Evolutionary conservation across 441 rosid genomes (phyloP), one percentile per base, ranked within the genome.

Genomic region (Gossypium gossypioides): DNA sequence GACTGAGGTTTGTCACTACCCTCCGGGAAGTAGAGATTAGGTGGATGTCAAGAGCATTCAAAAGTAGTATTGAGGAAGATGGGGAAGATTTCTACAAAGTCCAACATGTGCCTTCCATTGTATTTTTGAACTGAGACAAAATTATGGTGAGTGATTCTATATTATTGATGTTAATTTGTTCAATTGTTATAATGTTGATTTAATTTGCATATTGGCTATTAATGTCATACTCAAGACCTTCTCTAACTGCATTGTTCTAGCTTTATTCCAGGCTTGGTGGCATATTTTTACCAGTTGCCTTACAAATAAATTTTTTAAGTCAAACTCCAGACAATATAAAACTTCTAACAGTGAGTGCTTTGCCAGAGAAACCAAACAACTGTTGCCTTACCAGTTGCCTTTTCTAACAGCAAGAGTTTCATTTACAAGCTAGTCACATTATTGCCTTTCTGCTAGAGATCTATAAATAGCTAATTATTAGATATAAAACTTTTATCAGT

Each of bases 21-120:
- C 71, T 78, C 67, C 68, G 67, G 29, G 82, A 77, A 77, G 22
- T 79, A n/a, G 81, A 78, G 66, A 7, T 67, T 12, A 52, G 56
- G 1, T 74, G 72, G 59, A 77, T 80, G 81, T 57, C 74, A 3
- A 76, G 77, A 16, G 73, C 65, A 54, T 84, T 84, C 18, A 79
- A 79, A 79, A 82, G 68, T 1, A 72, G 76, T 56, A 52, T 79
- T 15, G 72, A 62, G 16, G 71, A 54, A 15, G 77, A 62, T 34
- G 80, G 84, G 70, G 80, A 72, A 54, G 80, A 77, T 60, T 83
- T 75, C 71, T 76, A 72, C 77, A 81, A 78, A 72, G 71, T 80
- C 27, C 73, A 75, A 22, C 86, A 80, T 66, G 80, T 81, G 2
- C 83, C 85, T 61, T 76, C 80, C 54, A 68, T 80, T 72, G 74